These are phyloP conservation scores for Gynostemma pentaphyllum DNA, from an alignment of 306 rosid genomes.

Conservation along the genomic window DNA sequence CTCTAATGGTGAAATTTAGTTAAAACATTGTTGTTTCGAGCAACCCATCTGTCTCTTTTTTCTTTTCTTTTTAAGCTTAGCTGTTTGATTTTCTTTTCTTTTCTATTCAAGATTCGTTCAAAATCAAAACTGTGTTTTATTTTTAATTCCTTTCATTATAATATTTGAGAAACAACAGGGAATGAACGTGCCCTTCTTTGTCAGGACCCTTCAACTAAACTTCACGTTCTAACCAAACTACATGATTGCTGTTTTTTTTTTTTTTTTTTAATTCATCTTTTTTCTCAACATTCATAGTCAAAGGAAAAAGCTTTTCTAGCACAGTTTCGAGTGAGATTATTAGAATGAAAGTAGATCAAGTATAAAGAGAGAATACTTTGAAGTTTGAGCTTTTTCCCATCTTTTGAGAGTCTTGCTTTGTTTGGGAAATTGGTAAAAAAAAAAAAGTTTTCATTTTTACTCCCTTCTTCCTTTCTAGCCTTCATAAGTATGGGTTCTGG, in stretches of 20 bases:
- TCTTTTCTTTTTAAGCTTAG: conserved; percentile 26
- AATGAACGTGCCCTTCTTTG: conserved; percentile 11
- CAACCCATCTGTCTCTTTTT: conserved; percentile 7
- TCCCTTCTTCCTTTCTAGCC: conserved; percentile 10
- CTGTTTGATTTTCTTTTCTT: conserved; percentile 35
- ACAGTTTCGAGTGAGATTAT: background rate
- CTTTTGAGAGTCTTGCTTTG: conserved; percentile 90
- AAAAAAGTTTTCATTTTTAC: conserved; percentile 2
- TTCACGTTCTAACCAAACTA: conserved; percentile 57
- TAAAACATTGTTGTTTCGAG: background rate
- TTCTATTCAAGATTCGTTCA: conserved; percentile 19
- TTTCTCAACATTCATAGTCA: conserved; percentile 24
- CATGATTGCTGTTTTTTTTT: conserved; percentile 34
- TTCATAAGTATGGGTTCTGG: too few relatives aligned
- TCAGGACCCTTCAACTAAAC: conserved; percentile 22
- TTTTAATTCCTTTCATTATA: conserved; percentile 54
- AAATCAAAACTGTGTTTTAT: too few relatives aligned
- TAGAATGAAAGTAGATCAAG: conserved; percentile 3
- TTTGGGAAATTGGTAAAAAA: conserved; percentile 27
- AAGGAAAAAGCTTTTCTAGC: too few relatives aligned
- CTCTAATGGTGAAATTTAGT: conserved; percentile 8
- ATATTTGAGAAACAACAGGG: conserved; percentile 28
- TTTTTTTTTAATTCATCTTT: too few relatives aligned
- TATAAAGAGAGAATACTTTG: conserved; percentile 41
- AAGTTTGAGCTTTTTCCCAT: conserved; percentile 52